Evolutionary conservation across 306 rosid species (phyloP).

Genomic region (Quercus variabilis): DNA sequence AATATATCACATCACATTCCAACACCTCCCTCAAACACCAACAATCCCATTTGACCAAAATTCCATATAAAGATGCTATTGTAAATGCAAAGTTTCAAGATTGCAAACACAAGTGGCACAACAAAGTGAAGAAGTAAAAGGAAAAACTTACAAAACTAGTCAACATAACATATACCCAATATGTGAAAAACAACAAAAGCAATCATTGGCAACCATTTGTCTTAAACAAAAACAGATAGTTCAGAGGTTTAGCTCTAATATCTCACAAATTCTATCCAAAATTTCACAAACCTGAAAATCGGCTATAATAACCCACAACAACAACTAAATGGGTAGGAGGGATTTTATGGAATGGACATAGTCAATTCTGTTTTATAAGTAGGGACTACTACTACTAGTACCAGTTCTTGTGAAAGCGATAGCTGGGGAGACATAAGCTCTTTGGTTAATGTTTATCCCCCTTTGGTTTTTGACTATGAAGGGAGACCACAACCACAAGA

Average conservation of each 20-base stretch:
- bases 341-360: conserved; percentile 42
- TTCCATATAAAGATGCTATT: background rate
- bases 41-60: too few relatives aligned
- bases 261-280: too few relatives aligned
- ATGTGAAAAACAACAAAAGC: too few relatives aligned
- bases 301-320: background rate
- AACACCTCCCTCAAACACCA: background rate
- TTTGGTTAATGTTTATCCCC: conserved; percentile 36
- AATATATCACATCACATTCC: background rate
- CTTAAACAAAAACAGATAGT: too few relatives aligned
- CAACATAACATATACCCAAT: background rate
- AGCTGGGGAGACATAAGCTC: conserved; percentile 73
- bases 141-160: background rate
- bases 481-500: conserved; percentile 31
- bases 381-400: conserved; percentile 24
- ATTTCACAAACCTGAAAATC: conserved; percentile 71
- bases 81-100: background rate
- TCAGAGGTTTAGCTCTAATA: too few relatives aligned
- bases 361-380: background rate
- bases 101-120: background rate
- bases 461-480: conserved; percentile 56
- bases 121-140: background rate
- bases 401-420: conserved; percentile 48
- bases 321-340: conserved; percentile 27
- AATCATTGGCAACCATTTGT: too few relatives aligned